Percentiles rank a stretch among this genome's conserved stretches.
phyloP scores from a whole-genome alignment of 345 rosid species.

The Chamaenerion angustifolium region DNA sequence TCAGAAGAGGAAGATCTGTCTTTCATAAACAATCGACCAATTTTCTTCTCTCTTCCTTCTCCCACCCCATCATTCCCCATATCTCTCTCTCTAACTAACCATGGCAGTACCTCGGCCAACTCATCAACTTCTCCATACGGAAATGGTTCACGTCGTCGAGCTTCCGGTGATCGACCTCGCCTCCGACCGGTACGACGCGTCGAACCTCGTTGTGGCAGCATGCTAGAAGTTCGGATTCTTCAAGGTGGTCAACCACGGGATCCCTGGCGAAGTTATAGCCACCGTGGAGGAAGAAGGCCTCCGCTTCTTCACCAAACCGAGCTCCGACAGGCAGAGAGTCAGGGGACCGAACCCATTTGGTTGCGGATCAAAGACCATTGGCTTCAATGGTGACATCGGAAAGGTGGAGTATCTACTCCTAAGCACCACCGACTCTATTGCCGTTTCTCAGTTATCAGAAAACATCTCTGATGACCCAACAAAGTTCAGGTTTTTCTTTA shows the following conservation, averaged over 20 bases:
- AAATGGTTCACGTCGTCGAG: slow-evolving; percentile 17
- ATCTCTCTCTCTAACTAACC: slow-evolving; percentile 6
- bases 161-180: slow-evolving; percentile 55
- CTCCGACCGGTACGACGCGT: slow-evolving; percentile 29
- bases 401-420: slow-evolving; percentile 75
- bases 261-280: too few species aligned
- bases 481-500: slow-evolving; percentile 37
- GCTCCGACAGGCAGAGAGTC: slow-evolving; percentile 36
- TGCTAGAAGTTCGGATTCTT: too few species aligned
- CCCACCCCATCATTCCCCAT: background rate
- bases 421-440: slow-evolving; percentile 31
- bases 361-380: slow-evolving; percentile 73
- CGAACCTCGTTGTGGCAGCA: too few species aligned
- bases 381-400: slow-evolving; percentile 65
- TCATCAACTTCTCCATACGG: slow-evolving; percentile 7
- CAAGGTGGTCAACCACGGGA: too few species aligned
- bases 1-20: too few species aligned
- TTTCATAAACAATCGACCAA: too few species aligned
- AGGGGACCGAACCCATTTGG: slow-evolving; percentile 53
- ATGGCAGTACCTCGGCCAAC: slow-evolving; percentile 30
- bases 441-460: slow-evolving; percentile 21
- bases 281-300: slow-evolving; percentile 44
- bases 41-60: background rate
- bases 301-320: slow-evolving; percentile 50
- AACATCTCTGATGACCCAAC: slow-evolving; percentile 32